Evolutionary conservation across 2,329 filamentous ascomycete species (phyloP), one percentile per base, ranked within the genome.

Genomic region (Dothideomycetes sp.): DNA sequence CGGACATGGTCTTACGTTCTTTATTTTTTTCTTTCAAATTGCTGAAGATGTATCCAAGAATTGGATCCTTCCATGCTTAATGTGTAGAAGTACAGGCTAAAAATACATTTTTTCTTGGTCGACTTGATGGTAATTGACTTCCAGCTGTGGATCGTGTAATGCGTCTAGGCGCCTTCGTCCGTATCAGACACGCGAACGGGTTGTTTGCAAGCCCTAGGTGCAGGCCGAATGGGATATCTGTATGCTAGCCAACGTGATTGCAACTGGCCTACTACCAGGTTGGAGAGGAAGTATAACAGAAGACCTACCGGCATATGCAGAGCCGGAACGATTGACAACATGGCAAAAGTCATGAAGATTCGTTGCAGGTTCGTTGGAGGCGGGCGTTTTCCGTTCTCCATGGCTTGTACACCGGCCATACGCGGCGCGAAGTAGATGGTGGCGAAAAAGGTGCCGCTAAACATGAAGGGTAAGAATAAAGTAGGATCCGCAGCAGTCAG

Each of bases 401-500:
- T 17, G 35, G 42, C 22, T 6, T 40, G 40, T 11, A 32, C 22
- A 10, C 45, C 38, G n/a, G 24, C 29, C n/a, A 44, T 25, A 16
- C 42, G 42, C 3, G 42, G 42, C 23, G 35, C 28, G 32, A 44
- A 45, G 35, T 53, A 59, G 7, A 76, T 54, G 46, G 72, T 74
- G 6, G 64, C 46, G 12, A 76, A 54, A 43, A 76, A 68, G 4
- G 67, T 59, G 1, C 56, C 61, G 1, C 67, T 68, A 16, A 76
- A 59, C 3, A 68, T 43, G 28, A 67, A 60, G 0, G 74, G 72
- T 2, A 78, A 60, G 2, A 63, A 48, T 2, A 68, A 57, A 3
- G 64, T 65, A 0, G 73, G 64, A 49, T 80, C 76, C 7, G 71
- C 59, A 0, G 64, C 51, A 4, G 73, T 58, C 11, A 81, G 64